Evolutionary conservation across 208 protist species (phyloP).

Genomic region (Herpetomonas samuelpessoai): DNA sequence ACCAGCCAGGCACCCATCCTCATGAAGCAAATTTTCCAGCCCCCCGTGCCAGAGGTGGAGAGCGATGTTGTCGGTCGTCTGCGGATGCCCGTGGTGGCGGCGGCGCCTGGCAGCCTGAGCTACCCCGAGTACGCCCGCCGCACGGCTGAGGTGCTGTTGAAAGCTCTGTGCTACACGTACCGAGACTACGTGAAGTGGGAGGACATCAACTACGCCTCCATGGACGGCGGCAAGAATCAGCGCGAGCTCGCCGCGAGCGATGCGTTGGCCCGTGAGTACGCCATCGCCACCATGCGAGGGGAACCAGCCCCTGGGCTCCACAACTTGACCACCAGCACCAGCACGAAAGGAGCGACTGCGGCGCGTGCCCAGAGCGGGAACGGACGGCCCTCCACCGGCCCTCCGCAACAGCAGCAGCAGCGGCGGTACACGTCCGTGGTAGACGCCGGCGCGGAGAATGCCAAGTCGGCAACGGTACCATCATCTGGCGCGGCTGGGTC

Average conservation of each 20-base stretch:
- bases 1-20: conserved; percentile 45
- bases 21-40: conserved; percentile 68
- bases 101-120: conserved; percentile 41
- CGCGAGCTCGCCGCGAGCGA: conserved; percentile 14
- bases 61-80: conserved; percentile 64
- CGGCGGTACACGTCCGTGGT: neutral
- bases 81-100: conserved; percentile 63
- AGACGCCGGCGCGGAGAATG: neutral
- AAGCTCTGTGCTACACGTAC: conserved; percentile 64
- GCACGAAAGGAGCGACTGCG: no score
- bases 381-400: neutral
- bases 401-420: neutral
- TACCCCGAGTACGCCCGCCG: conserved; percentile 59
- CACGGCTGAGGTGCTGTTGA: conserved; percentile 65
- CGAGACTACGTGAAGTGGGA: conserved; percentile 76
- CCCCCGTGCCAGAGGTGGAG: conserved; percentile 58
- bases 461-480: neutral
- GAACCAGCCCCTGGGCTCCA: neutral
- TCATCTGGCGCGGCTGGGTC: neutral
- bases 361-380: neutral
- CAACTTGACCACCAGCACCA: neutral
- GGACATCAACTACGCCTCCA: conserved; percentile 79
- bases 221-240: conserved; percentile 14
- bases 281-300: neutral
- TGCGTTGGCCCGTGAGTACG: neutral